Evolutionary conservation across 345 rosid species (phyloP).

Genomic region (Hirschfeldia incana): DNA sequence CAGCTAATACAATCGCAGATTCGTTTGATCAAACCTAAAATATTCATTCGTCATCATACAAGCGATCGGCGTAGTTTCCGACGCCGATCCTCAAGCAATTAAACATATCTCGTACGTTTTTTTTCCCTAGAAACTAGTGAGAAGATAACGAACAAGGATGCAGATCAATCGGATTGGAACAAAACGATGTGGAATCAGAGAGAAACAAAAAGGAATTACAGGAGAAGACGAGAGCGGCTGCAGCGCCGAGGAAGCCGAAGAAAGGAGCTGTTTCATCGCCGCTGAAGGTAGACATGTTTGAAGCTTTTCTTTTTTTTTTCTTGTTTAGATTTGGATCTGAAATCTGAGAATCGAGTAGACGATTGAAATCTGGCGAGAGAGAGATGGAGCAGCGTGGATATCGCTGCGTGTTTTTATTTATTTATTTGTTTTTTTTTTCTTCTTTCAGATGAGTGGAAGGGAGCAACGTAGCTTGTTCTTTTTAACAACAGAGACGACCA

Average conservation of each 20-base stretch:
- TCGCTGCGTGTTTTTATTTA: conserved; percentile 16
- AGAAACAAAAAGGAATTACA: conserved; percentile 43
- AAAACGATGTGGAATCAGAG: neutral
- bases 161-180: neutral
- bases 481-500: conserved; percentile 15
- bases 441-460: conserved; percentile 38
- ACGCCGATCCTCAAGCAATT: conserved; percentile 4
- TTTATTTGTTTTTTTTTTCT: neutral
- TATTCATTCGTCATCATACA: neutral
- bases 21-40: neutral
- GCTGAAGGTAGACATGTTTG: conserved; percentile 53
- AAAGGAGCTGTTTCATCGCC: conserved; percentile 97
- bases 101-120: neutral
- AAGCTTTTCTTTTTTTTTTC: neutral
- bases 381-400: conserved; percentile 22
- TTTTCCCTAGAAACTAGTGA: neutral
- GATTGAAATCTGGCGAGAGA: conserved; percentile 27
- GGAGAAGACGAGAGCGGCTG: conserved; percentile 95
- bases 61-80: neutral
- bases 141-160: conserved; percentile 11
- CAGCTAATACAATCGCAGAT: neutral
- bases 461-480: conserved; percentile 23
- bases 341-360: conserved; percentile 8
- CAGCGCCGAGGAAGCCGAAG: conserved; percentile 95
- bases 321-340: neutral